These are phyloP conservation scores for Hypoxylon sp. DNA, from an alignment of 2,329 filamentous ascomycete genomes.

Conservation along the genomic window DNA sequence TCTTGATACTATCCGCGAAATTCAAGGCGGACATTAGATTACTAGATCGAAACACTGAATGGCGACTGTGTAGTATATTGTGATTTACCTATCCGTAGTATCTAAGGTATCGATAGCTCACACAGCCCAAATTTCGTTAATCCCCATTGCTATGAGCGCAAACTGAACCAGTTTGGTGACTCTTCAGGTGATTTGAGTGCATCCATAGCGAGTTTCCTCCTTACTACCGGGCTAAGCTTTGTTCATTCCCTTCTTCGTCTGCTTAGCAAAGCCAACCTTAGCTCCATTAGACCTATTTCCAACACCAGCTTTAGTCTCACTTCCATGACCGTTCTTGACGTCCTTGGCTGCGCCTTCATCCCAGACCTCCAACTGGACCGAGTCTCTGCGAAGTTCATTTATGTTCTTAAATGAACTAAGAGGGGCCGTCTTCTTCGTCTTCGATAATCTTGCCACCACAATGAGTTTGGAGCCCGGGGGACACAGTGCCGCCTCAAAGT, in stretches of 20 bases:
- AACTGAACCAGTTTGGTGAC: background rate
- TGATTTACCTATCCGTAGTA: background rate
- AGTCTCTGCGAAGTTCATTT: slow-evolving; percentile 32
- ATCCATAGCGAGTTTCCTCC: background rate
- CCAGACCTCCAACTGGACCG: slow-evolving; percentile 50
- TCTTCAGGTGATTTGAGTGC: background rate
- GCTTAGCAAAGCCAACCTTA: slow-evolving; percentile 1
- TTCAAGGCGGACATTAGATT: background rate
- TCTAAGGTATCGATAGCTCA: background rate
- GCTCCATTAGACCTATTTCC: background rate
- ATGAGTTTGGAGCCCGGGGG: slow-evolving; percentile 29
- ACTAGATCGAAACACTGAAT: background rate
- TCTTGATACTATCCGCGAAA: background rate
- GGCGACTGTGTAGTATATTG: background rate
- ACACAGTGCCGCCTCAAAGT: slow-evolving; percentile 43
- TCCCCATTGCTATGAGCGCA: background rate
- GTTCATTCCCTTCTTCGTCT: slow-evolving; percentile 13
- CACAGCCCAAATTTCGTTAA: background rate
- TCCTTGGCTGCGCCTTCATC: slow-evolving; percentile 21
- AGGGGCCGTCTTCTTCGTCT: slow-evolving; percentile 26
- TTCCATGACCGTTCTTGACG: background rate
- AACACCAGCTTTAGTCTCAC: background rate
- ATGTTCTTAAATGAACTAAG: slow-evolving; percentile 35
- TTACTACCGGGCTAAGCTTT: background rate
- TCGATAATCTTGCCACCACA: slow-evolving; percentile 37